Evolutionary conservation across 1,284 basidiomycete species (phyloP), one percentile per base, ranked within the genome.

Genomic region (Inonotus obliquus): DNA sequence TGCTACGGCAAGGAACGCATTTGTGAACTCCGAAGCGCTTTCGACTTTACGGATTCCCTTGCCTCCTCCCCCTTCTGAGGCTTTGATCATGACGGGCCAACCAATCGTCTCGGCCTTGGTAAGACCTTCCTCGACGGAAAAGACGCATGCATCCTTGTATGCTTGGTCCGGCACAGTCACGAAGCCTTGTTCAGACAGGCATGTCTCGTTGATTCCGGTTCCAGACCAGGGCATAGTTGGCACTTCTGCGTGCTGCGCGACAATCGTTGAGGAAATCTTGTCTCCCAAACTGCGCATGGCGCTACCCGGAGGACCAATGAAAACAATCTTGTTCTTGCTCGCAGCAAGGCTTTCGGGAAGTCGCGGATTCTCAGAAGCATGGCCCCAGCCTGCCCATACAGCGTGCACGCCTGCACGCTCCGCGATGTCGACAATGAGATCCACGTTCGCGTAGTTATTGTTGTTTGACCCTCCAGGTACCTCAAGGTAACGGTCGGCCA

Each of bases 361-460:
- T 63, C 96, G 88, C 2, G 97, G 97, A 76, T 99, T 99, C 77
- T 99, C 97, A 2, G 97, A 99, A 9, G 97, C 97, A 75, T 99
- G 97, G 59, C 97, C 97, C 97, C 97, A 99, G 63, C 97, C 97
- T 51, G 97, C 97, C 97, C 97, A 99, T 39, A 99, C 97, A 54
- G 97, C 97, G 74, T 99, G 96, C 1, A 99, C 97, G 53, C 95
- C 96, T 35, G 94, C 85, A 66, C 97, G 90, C 78, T 99, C 96
- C 49, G 97, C 97, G 63, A 99, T 87, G 72, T 99, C 97, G 66
- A 99, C 93, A 70, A 99, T 99, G 70, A 98, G 89, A 74, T 99
- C 97, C 69, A 99, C 97, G 74, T 99, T 99, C 69, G 97, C 97
- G 74, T 99, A 99, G 78, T 99, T 99, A 84, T 99, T 97, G 82